phyloP scores from a whole-genome alignment of 2,329 filamentous ascomycete species.

The Beauveria pseudobassiana region DNA sequence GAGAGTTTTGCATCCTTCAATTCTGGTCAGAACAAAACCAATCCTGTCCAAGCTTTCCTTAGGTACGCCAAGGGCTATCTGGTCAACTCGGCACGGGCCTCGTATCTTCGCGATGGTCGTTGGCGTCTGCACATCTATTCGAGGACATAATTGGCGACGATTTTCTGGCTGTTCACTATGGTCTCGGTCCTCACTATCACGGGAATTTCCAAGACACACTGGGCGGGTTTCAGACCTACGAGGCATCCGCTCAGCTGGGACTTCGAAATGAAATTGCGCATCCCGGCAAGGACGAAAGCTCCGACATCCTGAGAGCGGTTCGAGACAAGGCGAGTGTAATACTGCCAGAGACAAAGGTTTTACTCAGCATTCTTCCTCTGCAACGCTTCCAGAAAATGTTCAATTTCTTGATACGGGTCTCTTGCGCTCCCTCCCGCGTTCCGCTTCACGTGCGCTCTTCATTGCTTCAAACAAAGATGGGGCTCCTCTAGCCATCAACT shows the following conservation, averaged over 20 bases:
- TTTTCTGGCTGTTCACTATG: slow-evolving; percentile 80
- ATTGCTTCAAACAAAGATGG: slow-evolving; percentile 39
- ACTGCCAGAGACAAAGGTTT: slow-evolving; percentile 70
- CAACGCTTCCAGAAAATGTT: slow-evolving; percentile 75
- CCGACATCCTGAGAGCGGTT: slow-evolving; percentile 85
- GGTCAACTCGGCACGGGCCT: slow-evolving; percentile 64
- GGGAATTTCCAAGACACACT: slow-evolving; percentile 97
- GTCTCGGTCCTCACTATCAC: slow-evolving; percentile 82
- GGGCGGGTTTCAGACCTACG: slow-evolving; percentile 93
- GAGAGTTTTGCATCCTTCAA: slow-evolving; percentile 66
- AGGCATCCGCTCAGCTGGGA: slow-evolving; percentile 83
- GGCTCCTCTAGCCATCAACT: slow-evolving; percentile 78
- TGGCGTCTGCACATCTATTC: slow-evolving; percentile 84
- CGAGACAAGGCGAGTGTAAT: slow-evolving; percentile 76
- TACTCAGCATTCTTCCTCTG: slow-evolving; percentile 74
- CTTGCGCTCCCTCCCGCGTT: slow-evolving; percentile 66
- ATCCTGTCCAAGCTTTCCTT: slow-evolving; percentile 82
- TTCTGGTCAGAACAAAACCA: slow-evolving; percentile 47
- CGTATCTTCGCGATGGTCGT: slow-evolving; percentile 74
- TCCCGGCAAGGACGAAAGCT: slow-evolving; percentile 81
- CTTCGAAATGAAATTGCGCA: slow-evolving; percentile 87
- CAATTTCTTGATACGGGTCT: slow-evolving; percentile 70
- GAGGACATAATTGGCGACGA: slow-evolving; percentile 86
- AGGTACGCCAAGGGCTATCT: slow-evolving; percentile 79
- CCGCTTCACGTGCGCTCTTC: slow-evolving; percentile 55